These are phyloP conservation scores for Beta vulgaris DNA, from an alignment of 148 eudicot genomes.

Conservation along the genomic window DNA sequence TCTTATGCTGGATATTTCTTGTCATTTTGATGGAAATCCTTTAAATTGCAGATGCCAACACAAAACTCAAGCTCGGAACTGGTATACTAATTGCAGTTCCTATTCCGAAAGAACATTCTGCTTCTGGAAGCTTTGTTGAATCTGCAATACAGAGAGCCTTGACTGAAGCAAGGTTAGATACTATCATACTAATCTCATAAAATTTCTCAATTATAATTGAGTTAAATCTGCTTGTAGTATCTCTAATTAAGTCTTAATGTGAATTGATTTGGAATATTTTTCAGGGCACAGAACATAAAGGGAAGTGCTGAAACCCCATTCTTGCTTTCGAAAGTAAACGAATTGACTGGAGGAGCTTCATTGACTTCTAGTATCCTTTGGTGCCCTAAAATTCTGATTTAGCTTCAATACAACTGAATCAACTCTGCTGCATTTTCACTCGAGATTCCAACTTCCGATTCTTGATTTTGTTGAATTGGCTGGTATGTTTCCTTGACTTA, in stretches of 20 bases:
- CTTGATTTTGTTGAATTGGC: no score
- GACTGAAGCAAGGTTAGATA: conserved; percentile 65
- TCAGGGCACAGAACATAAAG: conserved; percentile 75
- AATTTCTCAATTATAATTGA: conserved; percentile 1
- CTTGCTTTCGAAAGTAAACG: conserved; percentile 82
- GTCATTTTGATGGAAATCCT: conserved; percentile 1
- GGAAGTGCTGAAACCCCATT: conserved; percentile 99
- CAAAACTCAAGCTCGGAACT: conserved; percentile 59
- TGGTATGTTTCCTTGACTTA: conserved; percentile 39
- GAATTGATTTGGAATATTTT: not conserved
- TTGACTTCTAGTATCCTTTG: conserved; percentile 90
- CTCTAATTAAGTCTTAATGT: not conserved
- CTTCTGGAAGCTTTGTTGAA: conserved; percentile 76
- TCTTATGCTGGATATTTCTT: not conserved
- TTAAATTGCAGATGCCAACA: conserved; percentile 57
- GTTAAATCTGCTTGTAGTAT: not conserved
- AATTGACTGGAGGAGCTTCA: conserved; percentile 94
- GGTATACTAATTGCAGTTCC: conserved; percentile 91
- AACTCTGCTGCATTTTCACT: conserved; percentile 3
- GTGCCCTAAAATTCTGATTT: not conserved
- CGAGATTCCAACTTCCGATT: no score
- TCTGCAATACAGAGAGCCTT: conserved; percentile 85
- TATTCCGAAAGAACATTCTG: conserved; percentile 82
- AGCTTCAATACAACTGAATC: not conserved
- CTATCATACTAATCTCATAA: conserved; percentile 3